Evolutionary conservation across 2,329 filamentous ascomycete genomes (phyloP), one percentile per base, ranked within the genome.

Genomic region (Didymella pomorum): DNA sequence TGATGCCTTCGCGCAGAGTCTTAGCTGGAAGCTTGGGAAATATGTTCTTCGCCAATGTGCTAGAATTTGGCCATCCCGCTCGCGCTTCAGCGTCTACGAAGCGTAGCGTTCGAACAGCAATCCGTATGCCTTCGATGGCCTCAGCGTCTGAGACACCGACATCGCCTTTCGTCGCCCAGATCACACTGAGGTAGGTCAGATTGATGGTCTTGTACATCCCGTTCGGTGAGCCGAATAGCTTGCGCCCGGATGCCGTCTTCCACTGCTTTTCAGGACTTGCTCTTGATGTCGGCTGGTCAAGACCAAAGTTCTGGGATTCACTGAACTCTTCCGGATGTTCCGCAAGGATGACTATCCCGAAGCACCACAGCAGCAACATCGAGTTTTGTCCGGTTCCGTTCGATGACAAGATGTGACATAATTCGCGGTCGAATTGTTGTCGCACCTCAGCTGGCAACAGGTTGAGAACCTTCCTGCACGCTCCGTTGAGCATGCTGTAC

Each of bases 401-500:
- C 1, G 71, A 71, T 1, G 63, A 67, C 0, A 77, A 52, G 21
- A 76, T 70, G 6, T 66, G 61, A 48, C 64, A 67, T 25, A 77
- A 43, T 28, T 70, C 64, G 16, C 64, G 55, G 28, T 77, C 73
- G 21, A 76, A 72, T 11, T 59, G 55, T 31, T 68, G 63, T 29
- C 59, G 62, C 12, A 51, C 43, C 6, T 69, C 66, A 4, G 60
- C 14, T 2, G 72, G 61, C 20, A 77, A 63, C 10, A 72, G 50
- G 16, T 45, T 46, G 9, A 73, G 57, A 2, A 78, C 67, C 3
- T 67, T 66, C 21, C 63, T 56, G 55, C 76, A 77, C n/a, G 75
- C 74, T 44, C 76, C 76, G 55, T 73, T 71, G 23, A 77, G 66
- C 66, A 76, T 72, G 18, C 50, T 61, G 28, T 76, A 73, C 3